These are phyloP conservation scores for Pontederia paniculata DNA, from an alignment of 176 grass and related monocot species.

Conservation along the genomic window DNA sequence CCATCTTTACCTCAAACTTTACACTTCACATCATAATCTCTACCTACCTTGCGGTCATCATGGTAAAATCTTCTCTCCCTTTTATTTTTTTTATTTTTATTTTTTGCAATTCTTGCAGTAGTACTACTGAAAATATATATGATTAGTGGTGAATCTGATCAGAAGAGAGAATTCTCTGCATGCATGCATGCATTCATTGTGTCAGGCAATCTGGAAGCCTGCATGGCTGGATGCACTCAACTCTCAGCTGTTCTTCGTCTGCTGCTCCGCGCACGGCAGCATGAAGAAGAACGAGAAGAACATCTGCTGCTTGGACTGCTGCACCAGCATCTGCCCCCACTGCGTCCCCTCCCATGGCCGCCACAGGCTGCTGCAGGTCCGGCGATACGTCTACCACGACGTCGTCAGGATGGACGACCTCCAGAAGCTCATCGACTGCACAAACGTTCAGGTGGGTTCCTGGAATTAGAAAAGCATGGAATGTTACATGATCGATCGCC, in stretches of 20 bases:
- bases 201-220: slow-evolving; percentile 88
- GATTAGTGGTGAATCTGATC: too few species aligned
- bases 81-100: too few species aligned
- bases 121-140: too few species aligned
- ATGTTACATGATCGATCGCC: too few species aligned
- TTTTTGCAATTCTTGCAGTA: too few species aligned
- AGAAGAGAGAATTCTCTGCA: too few species aligned
- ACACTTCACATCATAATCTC: too few species aligned
- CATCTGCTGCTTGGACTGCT: slow-evolving; percentile 94
- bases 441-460: slow-evolving; percentile 76
- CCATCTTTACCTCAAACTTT: too few species aligned
- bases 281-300: slow-evolving; percentile 96
- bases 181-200: too few species aligned
- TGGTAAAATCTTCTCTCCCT: too few species aligned
- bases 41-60: slow-evolving; percentile 13
- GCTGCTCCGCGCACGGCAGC: slow-evolving; percentile 69
- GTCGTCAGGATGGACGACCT: slow-evolving; percentile 88
- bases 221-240: slow-evolving; percentile 83
- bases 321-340: slow-evolving; percentile 92
- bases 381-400: slow-evolving; percentile 87
- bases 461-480: background rate
- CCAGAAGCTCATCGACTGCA: slow-evolving; percentile 80
- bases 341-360: slow-evolving; percentile 62
- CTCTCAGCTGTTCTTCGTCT: slow-evolving; percentile 63
- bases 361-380: slow-evolving; percentile 83